Conservation (phyloP, 305 asterid species). For the Fraxinus angustifolia region DNA sequence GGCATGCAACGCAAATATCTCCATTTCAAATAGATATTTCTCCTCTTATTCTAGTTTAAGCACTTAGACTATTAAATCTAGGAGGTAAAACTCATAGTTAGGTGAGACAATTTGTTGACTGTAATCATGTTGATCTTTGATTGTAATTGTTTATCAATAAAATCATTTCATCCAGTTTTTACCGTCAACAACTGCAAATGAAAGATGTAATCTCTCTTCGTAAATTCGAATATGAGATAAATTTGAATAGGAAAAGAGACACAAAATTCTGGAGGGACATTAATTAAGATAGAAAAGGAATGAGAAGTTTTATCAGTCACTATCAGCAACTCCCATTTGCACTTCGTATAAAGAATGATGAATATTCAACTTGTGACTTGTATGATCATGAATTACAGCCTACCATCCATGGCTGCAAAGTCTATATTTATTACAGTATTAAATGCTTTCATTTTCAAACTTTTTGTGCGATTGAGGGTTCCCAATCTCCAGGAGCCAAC, state of each 20-base stretch:
- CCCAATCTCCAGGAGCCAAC: conserved; percentile 1
- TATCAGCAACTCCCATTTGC: conserved; percentile 27
- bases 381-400: conserved; percentile 31
- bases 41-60: too few relatives aligned
- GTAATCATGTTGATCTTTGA: too few relatives aligned
- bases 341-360: conserved; percentile 12
- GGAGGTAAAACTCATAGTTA: too few relatives aligned
- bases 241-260: neutral
- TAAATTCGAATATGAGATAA: neutral
- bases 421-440: conserved; percentile 21
- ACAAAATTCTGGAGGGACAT: conserved; percentile 7
- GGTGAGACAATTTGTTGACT: too few relatives aligned
- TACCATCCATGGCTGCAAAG: conserved; percentile 24
- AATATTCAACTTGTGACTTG: conserved; percentile 3
- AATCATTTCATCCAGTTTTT: too few relatives aligned
- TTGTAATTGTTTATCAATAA: too few relatives aligned
- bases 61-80: too few relatives aligned
- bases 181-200: too few relatives aligned
- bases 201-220: neutral
- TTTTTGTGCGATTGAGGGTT: neutral
- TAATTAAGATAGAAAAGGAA: conserved; percentile 25
- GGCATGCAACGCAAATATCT: too few relatives aligned
- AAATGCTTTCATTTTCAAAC: neutral
- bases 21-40: too few relatives aligned
- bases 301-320: conserved; percentile 26